phyloP scores from a whole-genome alignment of 1,284 basidiomycete genomes.

The Malassezia sympodialis region DNA sequence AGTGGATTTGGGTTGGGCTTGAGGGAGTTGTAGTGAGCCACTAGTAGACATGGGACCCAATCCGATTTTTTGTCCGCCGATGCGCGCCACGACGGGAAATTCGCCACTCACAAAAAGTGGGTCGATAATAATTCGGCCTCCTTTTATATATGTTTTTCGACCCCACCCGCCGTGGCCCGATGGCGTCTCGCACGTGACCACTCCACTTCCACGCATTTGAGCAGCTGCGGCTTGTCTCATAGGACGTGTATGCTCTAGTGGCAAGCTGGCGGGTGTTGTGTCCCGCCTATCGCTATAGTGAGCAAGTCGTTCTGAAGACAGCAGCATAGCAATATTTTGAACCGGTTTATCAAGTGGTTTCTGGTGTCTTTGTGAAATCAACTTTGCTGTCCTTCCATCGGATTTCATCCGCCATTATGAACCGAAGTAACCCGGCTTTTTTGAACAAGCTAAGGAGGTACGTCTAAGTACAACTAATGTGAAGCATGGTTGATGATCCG shows the following conservation, averaged over 20 bases:
- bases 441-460: conserved; percentile 84
- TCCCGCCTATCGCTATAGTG: background rate
- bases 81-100: background rate
- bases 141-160: conserved; percentile 17
- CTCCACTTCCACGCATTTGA: conserved; percentile 1
- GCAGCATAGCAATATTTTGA: background rate
- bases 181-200: conserved; percentile 3
- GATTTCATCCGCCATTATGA: conserved; percentile 20
- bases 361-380: background rate
- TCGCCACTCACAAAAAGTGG: background rate
- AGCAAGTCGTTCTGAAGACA: background rate
- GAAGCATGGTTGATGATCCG: conserved; percentile 81
- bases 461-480: conserved; percentile 39
- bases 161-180: conserved; percentile 7
- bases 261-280: background rate
- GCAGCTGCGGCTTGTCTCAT: background rate
- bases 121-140: background rate
- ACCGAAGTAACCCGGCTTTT: conserved; percentile 62
- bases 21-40: conserved; percentile 15
- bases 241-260: background rate
- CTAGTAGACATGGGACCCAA: conserved; percentile 8
- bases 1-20: conserved; percentile 10
- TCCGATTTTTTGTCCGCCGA: background rate
- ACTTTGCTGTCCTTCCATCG: background rate
- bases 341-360: background rate